Evolutionary conservation across 2,329 filamentous ascomycete species (phyloP), one percentile per base, ranked within the genome.

Genomic region (Fusarium mundagurra): DNA sequence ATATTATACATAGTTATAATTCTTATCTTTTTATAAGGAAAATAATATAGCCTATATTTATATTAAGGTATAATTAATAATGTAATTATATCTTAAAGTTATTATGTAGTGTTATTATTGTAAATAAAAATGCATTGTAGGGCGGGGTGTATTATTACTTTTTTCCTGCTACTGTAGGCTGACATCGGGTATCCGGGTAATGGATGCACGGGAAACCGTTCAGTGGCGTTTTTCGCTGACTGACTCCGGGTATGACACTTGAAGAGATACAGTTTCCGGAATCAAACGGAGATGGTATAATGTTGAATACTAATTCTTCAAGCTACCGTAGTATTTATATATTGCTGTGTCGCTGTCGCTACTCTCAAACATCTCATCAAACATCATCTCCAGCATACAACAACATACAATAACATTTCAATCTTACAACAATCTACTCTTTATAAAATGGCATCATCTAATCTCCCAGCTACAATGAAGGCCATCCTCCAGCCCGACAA

Each of bases 401-500:
- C 6, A 36, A 12, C 5, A 39, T 39, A 31, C 29, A 1, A 4
- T 10, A 38, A 1, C 1, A 38, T 20, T 3, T 31, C 8, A n/a
- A 36, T 18, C 18, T 5, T 9, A 13, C 1, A 20, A 11, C 3
- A 34, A 6, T 1, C 4, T 24, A 16, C 8, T 8, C 6, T 6
- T 14, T 3, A 20, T 0, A 50, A 10, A 14, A 75, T 75, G 68
- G 8, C 61, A 22, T 33, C 61, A 9, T 10, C 47, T 9, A 50
- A 51, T 6, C 12, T 64, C 10, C 68, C 71, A 20, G 6, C n/a
- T 1, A 74, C 57, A 16, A 75, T 74, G 68, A 74, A 70, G 16
- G 71, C 68, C 6, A 38, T 72, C 6, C 36, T 74, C 22, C 72
- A 75, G 29, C 68, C 72, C 0, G 57, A 74, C 39, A 74, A 74